Conservation (phyloP, 257 asterid species). For the Petunia secreta region DNA sequence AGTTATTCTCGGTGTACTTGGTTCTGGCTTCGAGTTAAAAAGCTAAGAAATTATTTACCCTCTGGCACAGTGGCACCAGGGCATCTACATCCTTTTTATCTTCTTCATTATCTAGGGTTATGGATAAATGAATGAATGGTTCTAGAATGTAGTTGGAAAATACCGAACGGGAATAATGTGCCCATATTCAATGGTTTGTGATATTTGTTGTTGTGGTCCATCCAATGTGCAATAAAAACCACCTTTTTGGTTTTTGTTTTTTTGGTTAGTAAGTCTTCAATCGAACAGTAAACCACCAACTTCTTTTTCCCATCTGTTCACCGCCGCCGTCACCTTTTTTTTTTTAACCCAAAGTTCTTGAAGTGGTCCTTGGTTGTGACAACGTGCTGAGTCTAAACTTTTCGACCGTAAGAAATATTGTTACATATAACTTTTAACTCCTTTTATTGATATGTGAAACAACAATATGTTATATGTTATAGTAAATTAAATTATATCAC, state of each 20-base stretch:
- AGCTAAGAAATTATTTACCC: neutral
- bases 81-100: neutral
- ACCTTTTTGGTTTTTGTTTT: neutral
- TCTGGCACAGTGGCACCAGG: neutral
- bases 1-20: neutral
- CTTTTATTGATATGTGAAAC: too few species aligned
- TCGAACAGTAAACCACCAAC: neutral
- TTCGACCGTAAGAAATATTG: neutral
- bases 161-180: conserved; percentile 36
- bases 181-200: conserved; percentile 35
- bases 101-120: neutral
- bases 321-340: neutral
- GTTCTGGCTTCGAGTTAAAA: neutral
- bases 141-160: conserved; percentile 18
- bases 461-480: too few species aligned
- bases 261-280: neutral
- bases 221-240: neutral
- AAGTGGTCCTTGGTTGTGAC: neutral
- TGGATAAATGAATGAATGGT: conserved; percentile 27
- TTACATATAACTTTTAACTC: too few species aligned
- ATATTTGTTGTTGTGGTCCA: conserved; percentile 27
- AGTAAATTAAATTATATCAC: too few species aligned
- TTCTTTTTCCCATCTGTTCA: neutral
- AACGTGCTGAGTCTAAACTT: neutral
- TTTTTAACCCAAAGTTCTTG: too few species aligned